Evolutionary conservation across 371 early-diverging fungal species (phyloP), one percentile per base, ranked within the genome.

Genomic region (Quaeritorhiza haematococci): DNA sequence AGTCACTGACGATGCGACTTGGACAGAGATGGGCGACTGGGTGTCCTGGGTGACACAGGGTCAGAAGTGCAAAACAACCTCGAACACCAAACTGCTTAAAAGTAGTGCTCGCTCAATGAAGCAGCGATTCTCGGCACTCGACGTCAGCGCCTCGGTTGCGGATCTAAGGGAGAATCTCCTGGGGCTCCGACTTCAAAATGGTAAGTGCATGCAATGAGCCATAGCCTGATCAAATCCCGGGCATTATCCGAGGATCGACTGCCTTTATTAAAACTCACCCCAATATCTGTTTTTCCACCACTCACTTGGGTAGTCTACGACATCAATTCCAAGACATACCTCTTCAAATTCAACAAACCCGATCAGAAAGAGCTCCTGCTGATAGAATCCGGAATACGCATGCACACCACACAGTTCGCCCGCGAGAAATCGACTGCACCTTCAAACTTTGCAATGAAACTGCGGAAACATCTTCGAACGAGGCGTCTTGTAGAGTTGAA

Each of bases 321-420:
- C 74, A 82, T 95, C 62, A 92, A 90, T 24, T 21, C 13, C 23
- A 90, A 89, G 69, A 95, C 94, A 21, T 92, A 88, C 61, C 75
- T 97, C 29, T 80, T 96, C 69, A 97, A 96, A 63, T 97, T 98
- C 62, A 84, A 92, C 48, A 84, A 86, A 82, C 87, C 91, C 24
- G 93, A 94, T 59, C 64, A 75, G 52, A 96, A 96, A 58, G 91
- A 91, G 58, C 76, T 91, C 41, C 84, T 98, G 1, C 68, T 98
- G 49, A 76, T 98, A 28, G 98, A 98, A 68, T 90, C 90, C 0
- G 98, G 98, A 45, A 88, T 88, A 34, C 88, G 97, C 46, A 71
- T 96, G 51, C 97, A 98, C 75, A 82, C 91, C 0, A 97, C 98
- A 2, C 84, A 86, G 34, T 96, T 84, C 55, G 74, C 85, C 21